phyloP scores from a whole-genome alignment of 2,329 filamentous ascomycete genomes.

The Aspergillus piperis region DNA sequence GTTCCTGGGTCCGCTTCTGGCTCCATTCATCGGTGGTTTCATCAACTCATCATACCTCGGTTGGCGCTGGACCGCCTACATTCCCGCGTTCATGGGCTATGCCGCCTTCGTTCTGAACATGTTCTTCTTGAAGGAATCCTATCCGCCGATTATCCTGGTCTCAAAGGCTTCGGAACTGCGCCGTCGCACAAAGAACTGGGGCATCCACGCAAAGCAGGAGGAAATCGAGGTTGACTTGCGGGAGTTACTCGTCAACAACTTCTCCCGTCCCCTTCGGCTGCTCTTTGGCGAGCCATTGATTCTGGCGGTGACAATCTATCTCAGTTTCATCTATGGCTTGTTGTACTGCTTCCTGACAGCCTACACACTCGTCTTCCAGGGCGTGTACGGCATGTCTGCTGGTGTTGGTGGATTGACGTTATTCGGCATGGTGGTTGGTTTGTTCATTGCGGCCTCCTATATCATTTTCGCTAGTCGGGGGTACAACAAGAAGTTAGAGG shows the following conservation, averaged over 20 bases:
- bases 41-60: conserved; percentile 48
- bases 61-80: conserved; percentile 54
- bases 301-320: conserved; percentile 42
- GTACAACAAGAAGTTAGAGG: conserved; percentile 68
- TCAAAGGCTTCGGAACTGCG: conserved; percentile 55
- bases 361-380: conserved; percentile 40
- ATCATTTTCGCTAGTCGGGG: conserved; percentile 66
- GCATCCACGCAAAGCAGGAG: conserved; percentile 57
- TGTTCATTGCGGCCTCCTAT: conserved; percentile 65
- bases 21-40: conserved; percentile 52
- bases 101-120: conserved; percentile 36
- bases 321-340: conserved; percentile 41
- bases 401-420: conserved; percentile 77
- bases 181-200: conserved; percentile 58
- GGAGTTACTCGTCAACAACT: conserved; percentile 50
- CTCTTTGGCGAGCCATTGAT: conserved; percentile 47
- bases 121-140: conserved; percentile 55
- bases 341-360: conserved; percentile 41
- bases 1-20: conserved; percentile 55
- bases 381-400: conserved; percentile 66
- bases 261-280: conserved; percentile 45
- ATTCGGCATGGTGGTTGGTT: conserved; percentile 78
- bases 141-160: conserved; percentile 55
- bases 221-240: conserved; percentile 53
- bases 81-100: conserved; percentile 55